phyloP scores from a whole-genome alignment of 1,284 basidiomycete species.

The Megacollybia platyphylla region DNA sequence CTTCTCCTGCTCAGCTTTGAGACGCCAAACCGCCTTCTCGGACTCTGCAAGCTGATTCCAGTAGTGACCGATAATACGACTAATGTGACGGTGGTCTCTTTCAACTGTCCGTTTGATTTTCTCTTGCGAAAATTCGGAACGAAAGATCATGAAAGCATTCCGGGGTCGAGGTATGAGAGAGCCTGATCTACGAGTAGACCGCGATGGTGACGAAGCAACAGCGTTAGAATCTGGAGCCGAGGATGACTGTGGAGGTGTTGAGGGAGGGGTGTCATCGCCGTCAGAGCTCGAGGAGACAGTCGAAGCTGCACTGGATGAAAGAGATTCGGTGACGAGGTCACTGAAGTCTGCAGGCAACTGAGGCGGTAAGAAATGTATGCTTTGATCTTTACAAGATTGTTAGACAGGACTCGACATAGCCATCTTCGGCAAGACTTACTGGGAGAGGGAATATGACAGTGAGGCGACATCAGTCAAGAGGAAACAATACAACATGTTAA shows the following conservation, averaged over 20 bases:
- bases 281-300: not conserved
- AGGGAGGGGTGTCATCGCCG: not conserved
- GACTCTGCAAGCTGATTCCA: constrained; percentile 37
- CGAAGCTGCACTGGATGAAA: not conserved
- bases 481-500: too few relatives aligned
- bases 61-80: constrained; percentile 36
- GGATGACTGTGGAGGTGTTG: not conserved
- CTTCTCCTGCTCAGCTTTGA: constrained; percentile 44
- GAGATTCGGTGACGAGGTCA: not conserved
- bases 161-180: constrained; percentile 50
- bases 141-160: constrained; percentile 80
- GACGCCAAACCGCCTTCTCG: constrained; percentile 20
- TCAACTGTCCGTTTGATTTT: constrained; percentile 29
- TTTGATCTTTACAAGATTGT: not conserved
- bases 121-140: constrained; percentile 48
- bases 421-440: not conserved
- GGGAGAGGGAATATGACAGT: not conserved
- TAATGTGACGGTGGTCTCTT: constrained; percentile 45
- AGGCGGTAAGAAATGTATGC: not conserved
- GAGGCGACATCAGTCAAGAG: too few relatives aligned
- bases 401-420: not conserved
- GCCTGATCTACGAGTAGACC: not conserved
- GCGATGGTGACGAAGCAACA: not conserved
- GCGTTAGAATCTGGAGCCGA: not conserved
- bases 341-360: not conserved